Conservation (phyloP, 2,329 filamentous ascomycete genomes). For the Apiospora koreana region DNA sequence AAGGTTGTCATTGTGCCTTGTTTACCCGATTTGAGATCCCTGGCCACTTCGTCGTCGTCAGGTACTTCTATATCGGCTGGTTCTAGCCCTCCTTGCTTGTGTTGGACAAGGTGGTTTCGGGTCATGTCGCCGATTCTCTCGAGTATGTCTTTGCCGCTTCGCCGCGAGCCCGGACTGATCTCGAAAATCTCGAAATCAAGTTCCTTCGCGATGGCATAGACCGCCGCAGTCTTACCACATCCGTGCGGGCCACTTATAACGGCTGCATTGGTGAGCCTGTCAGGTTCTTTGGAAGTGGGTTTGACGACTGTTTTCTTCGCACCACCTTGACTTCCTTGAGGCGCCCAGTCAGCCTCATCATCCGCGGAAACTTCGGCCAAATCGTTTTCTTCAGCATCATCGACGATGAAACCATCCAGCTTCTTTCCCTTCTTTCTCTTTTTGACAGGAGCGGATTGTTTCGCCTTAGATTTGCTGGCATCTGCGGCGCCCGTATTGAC, state of each 20-base stretch:
- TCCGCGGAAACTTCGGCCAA: slow-evolving; percentile 68
- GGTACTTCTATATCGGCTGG: slow-evolving; percentile 28
- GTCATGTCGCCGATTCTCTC: slow-evolving; percentile 97
- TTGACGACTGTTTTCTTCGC: slow-evolving; percentile 57
- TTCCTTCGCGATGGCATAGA: slow-evolving; percentile 90
- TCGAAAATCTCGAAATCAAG: slow-evolving; percentile 94
- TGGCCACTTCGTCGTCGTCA: slow-evolving; percentile 48
- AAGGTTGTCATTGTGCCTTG: slow-evolving; percentile 82
- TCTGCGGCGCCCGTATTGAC: slow-evolving; percentile 64
- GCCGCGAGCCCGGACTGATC: slow-evolving; percentile 80
- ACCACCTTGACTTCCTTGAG: slow-evolving; percentile 37
- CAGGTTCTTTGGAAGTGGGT: slow-evolving; percentile 43
- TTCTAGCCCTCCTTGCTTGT: slow-evolving; percentile 39
- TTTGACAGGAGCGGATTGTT: slow-evolving; percentile 35
- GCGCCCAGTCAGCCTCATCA: slow-evolving; percentile 56
- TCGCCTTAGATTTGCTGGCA: slow-evolving; percentile 32
- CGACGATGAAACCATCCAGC: slow-evolving; percentile 78
- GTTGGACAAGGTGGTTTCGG: slow-evolving; percentile 82
- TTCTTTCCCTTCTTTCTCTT: slow-evolving; percentile 74
- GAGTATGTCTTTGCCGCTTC: slow-evolving; percentile 85
- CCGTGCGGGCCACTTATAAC: slow-evolving; percentile 87
- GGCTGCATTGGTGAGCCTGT: slow-evolving; percentile 71
- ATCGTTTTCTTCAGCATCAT: slow-evolving; percentile 71
- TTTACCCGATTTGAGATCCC: slow-evolving; percentile 66
- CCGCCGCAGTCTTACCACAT: slow-evolving; percentile 89